Evolutionary conservation across 139 green algal species (phyloP).

Genomic region (Chlorokybus atmophyticus): DNA sequence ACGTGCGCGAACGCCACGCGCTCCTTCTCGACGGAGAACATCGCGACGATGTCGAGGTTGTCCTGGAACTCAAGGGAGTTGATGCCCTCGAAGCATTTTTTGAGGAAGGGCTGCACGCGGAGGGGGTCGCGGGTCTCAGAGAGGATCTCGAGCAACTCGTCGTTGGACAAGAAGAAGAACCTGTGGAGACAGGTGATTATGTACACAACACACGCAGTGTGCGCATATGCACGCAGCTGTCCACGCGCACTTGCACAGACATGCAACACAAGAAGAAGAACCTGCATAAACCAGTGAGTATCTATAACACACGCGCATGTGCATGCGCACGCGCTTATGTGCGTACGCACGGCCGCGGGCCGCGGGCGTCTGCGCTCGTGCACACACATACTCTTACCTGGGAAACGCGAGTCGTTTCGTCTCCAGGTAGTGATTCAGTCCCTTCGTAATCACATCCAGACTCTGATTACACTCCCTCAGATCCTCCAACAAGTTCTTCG

Average conservation of each 20-base stretch:
- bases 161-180: conserved; percentile 73
- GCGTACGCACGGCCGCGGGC: too few species aligned
- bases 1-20: conserved; percentile 46
- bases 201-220: too few species aligned
- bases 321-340: too few species aligned
- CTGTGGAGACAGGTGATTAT: too few species aligned
- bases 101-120: conserved; percentile 56
- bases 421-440: conserved; percentile 57
- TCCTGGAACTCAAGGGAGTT: conserved; percentile 31
- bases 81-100: conserved; percentile 48
- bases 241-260: too few species aligned
- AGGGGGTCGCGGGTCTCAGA: conserved; percentile 57
- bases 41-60: conserved; percentile 34
- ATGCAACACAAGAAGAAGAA: too few species aligned
- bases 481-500: conserved; percentile 47
- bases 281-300: too few species aligned
- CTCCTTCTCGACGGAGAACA: conserved; percentile 49
- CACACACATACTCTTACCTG: too few species aligned
- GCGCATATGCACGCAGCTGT: too few species aligned
- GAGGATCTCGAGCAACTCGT: conserved; percentile 64
- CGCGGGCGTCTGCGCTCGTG: too few species aligned
- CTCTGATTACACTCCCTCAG: conserved; percentile 44
- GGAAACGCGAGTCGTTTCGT: conserved; percentile 65
- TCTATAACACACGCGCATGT: too few species aligned
- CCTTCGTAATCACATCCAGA: conserved; percentile 60